phyloP scores from a whole-genome alignment of 2,329 filamentous ascomycete genomes.

The Fusarium decemcellulare region DNA sequence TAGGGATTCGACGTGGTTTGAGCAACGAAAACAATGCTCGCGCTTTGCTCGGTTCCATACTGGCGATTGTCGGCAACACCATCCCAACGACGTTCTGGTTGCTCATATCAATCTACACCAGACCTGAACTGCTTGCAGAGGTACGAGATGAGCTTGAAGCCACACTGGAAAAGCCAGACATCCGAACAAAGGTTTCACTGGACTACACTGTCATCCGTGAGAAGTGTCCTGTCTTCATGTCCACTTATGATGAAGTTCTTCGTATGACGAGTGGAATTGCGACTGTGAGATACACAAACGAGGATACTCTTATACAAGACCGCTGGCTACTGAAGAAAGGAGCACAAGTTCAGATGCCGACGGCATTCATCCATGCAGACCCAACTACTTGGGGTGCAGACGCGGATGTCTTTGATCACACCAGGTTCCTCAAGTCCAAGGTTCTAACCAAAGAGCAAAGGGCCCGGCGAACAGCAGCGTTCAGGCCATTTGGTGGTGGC shows the following conservation, averaged over 20 bases:
- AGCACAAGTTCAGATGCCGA: constrained; percentile 41
- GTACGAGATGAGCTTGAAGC: constrained; percentile 27
- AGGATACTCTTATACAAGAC: constrained; percentile 26
- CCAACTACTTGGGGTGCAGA: constrained; percentile 34
- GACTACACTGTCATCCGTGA: constrained; percentile 27
- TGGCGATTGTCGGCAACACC: constrained; percentile 39
- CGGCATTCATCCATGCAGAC: constrained; percentile 38
- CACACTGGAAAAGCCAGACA: constrained; percentile 3
- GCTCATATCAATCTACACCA: constrained; percentile 26
- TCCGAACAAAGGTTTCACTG: neutral
- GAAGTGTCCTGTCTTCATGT: constrained; percentile 31
- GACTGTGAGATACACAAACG: constrained; percentile 39
- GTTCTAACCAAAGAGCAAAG: constrained; percentile 29
- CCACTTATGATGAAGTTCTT: constrained; percentile 35
- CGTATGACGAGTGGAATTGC: constrained; percentile 38
- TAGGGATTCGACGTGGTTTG: constrained; percentile 30
- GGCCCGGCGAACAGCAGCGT: constrained; percentile 27
- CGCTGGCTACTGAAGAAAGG: constrained; percentile 40
- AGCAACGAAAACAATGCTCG: constrained; percentile 42
- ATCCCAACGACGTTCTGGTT: constrained; percentile 38
- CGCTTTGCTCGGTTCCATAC: constrained; percentile 33
- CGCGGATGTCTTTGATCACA: constrained; percentile 36
- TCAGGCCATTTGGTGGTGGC: constrained; percentile 37
- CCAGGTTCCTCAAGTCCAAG: constrained; percentile 27
- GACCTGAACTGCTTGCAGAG: constrained; percentile 13